Evolutionary conservation across 2,329 filamentous ascomycete genomes (phyloP).

Genomic region (Arthrinium puccinioides): DNA sequence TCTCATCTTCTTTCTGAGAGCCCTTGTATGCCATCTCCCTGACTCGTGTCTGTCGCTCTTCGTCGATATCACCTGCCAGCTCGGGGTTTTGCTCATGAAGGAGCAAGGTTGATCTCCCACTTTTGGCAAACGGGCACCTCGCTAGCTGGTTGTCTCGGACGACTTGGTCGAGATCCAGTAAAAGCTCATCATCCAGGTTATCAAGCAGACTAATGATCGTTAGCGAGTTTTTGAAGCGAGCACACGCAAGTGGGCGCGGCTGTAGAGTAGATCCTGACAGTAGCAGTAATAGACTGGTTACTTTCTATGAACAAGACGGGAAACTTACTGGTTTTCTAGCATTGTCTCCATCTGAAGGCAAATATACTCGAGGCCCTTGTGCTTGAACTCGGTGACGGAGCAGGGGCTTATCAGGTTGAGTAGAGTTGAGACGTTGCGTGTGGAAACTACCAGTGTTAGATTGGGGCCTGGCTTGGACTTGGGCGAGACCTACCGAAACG

Average conservation of each 20-base stretch:
- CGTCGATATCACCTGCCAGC: slow-evolving; percentile 57
- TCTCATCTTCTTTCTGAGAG: slow-evolving; percentile 58
- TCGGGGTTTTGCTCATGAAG: slow-evolving; percentile 60
- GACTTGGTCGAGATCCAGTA: slow-evolving; percentile 70
- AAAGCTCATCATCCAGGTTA: slow-evolving; percentile 76
- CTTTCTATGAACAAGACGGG: background rate
- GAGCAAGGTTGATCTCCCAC: slow-evolving; percentile 60
- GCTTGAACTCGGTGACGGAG: slow-evolving; percentile 77
- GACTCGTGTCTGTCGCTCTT: slow-evolving; percentile 62
- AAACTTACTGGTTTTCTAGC: slow-evolving; percentile 67
- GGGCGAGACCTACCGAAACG: slow-evolving; percentile 47
- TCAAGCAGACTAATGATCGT: slow-evolving; percentile 54
- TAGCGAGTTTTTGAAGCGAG: slow-evolving; percentile 18
- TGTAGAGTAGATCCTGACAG: background rate
- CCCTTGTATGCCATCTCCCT: slow-evolving; percentile 68
- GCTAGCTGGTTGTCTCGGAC: slow-evolving; percentile 78
- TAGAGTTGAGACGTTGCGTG: slow-evolving; percentile 76
- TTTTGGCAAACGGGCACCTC: slow-evolving; percentile 69
- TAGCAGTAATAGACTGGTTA: no score
- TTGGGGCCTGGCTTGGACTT: no score
- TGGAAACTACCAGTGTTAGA: no score
- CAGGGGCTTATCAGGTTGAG: slow-evolving; percentile 83
- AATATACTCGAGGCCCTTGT: slow-evolving; percentile 82
- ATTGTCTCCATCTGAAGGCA: slow-evolving; percentile 87
- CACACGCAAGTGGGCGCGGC: slow-evolving; percentile 15